Evolutionary conservation across 345 rosid species (phyloP), one percentile per base, ranked within the genome.

Genomic region (Populus deltoides): DNA sequence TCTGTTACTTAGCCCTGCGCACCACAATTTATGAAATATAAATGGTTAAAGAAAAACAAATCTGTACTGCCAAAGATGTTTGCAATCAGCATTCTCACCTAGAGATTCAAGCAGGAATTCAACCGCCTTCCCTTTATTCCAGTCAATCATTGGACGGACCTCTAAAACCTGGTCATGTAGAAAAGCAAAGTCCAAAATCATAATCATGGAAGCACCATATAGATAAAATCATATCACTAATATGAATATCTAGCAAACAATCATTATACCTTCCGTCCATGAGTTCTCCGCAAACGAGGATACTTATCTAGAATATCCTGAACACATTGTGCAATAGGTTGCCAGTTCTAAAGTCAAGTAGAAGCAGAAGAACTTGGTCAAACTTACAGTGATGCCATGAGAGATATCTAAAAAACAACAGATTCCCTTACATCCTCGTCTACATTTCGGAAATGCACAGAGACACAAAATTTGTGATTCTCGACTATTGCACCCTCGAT

Each of bases 371-470:
- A 47, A 36, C 24, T 31, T 62, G 17, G 25, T 29, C 41, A 78
- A 47, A 29, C 65, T 9, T 25, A 65, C 22, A 68, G 33, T 8
- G 4, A 38, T 12, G 1, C 27, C 5, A 62, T 10, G 24, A 13
- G 24, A 38, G 15, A n/a, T 24, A 5, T 59, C 62, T 57, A 24
- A 2, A n/a, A 36, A 38, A 3, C 35, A 39, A 35, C 11, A 35
- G 6, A 16, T 31, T 47, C 70, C 22, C 75, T 79, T 73, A 95
- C 99, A 88, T 94, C 91, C 79, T 90, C 95, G 12, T 97, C 97
- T 78, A 94, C 99, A 49, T 92, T 97, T 82, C 99, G 98, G 82
- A 94, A 97, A 90, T 94, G 99, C 73, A 97, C 96, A 88, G 97
- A 88, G 79, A 88, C 77, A 72, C 99, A 97, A 86, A 97, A 97